Evolutionary conservation across 176 grass and related monocot species (phyloP).

Genomic region (Oryza brachyantha): DNA sequence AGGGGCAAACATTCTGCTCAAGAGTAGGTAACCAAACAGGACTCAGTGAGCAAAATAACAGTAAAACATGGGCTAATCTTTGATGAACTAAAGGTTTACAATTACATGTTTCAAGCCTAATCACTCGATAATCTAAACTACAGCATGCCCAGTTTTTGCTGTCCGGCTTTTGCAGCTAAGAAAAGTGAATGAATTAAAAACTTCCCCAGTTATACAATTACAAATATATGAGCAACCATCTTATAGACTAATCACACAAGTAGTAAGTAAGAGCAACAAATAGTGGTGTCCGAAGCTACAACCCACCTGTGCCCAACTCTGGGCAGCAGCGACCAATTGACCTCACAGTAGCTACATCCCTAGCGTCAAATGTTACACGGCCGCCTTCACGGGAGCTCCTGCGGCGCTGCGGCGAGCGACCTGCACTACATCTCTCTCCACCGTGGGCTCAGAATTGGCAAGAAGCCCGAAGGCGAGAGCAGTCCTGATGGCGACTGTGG

Average conservation of each 20-base stretch:
- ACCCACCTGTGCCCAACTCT: slow-evolving; percentile 46
- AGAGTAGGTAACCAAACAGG: slow-evolving; percentile 10
- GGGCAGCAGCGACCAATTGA: not conserved
- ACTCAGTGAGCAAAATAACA: not conserved
- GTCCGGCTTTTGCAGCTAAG: slow-evolving; percentile 28
- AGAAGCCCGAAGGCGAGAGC: slow-evolving; percentile 67
- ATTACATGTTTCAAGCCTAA: slow-evolving; percentile 46
- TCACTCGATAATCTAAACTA: slow-evolving; percentile 48
- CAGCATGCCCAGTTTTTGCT: slow-evolving; percentile 23
- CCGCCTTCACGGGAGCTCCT: not conserved
- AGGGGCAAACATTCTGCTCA: not conserved
- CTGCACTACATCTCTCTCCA: slow-evolving; percentile 71
- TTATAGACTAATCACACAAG: slow-evolving; percentile 36
- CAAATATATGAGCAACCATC: slow-evolving; percentile 41
- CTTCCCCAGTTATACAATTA: slow-evolving; percentile 46
- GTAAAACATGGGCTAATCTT: slow-evolving; percentile 31
- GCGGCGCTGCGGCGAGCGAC: not conserved
- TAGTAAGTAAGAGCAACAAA: slow-evolving; percentile 42
- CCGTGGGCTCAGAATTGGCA: slow-evolving; percentile 60
- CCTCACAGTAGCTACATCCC: slow-evolving; percentile 35
- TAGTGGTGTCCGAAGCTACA: slow-evolving; percentile 33
- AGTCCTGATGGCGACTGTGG: slow-evolving; percentile 68
- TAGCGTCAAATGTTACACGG: slow-evolving; percentile 49
- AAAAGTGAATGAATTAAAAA: slow-evolving; percentile 52
- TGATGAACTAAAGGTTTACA: slow-evolving; percentile 45